A percentile compares a stretch with the other conserved stretches of the same genome.
Evolutionary conservation across 2,329 filamentous ascomycete species (phyloP).

Genomic region (Zasmidium angulare): DNA sequence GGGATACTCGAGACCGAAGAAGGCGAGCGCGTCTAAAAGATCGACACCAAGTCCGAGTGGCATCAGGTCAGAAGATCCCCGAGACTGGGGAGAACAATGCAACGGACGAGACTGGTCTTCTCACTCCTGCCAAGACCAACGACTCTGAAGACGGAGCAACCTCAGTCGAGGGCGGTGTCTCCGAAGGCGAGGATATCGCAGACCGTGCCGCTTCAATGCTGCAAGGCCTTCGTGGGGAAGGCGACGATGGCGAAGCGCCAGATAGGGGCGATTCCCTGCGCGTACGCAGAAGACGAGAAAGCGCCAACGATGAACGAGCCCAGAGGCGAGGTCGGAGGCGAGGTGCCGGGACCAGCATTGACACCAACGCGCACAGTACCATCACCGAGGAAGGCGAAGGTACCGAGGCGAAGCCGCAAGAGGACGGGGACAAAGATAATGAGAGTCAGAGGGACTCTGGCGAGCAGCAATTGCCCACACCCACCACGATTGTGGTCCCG

Average conservation of each 20-base stretch:
- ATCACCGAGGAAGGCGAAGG: conserved; percentile 33
- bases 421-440: conserved; percentile 7
- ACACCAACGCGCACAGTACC: conserved; percentile 35
- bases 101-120: conserved; percentile 29
- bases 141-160: conserved; percentile 18
- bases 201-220: conserved; percentile 80
- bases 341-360: conserved; percentile 32
- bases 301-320: conserved; percentile 74
- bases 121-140: conserved; percentile 30
- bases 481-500: conserved; percentile 31
- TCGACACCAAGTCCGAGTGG: conserved; percentile 82
- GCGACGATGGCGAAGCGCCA: conserved; percentile 51
- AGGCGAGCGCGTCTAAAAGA: conserved; percentile 87
- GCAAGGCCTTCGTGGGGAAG: conserved; percentile 74
- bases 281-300: conserved; percentile 67
- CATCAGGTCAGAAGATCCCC: conserved; percentile 84
- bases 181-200: conserved; percentile 70
- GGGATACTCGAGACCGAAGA: conserved; percentile 85
- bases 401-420: conserved; percentile 12
- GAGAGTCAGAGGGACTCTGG: background rate
- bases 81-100: conserved; percentile 49
- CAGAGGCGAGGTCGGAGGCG: conserved; percentile 60
- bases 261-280: conserved; percentile 40
- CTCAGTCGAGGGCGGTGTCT: conserved; percentile 33
- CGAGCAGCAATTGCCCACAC: conserved; percentile 14